Base-by-base conservation (phyloP, 805 yeast genomes). In the Starmerella bombicola region DNA sequence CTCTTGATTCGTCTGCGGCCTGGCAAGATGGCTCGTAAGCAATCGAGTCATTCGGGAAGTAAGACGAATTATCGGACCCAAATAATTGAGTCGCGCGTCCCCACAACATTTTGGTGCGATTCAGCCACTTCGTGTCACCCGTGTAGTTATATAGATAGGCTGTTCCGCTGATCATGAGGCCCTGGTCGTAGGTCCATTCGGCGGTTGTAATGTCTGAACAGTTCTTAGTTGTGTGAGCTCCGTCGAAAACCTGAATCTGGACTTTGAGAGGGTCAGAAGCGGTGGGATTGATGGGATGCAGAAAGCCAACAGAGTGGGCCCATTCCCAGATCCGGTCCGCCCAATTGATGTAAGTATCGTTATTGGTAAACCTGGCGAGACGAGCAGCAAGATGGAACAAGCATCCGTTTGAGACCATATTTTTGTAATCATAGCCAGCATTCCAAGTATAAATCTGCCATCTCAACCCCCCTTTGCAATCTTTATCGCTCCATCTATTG, bases 401-500 rank as follows among this genome's bases (percentile, higher is more conserved):
- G 37, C 86, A 81, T 21, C 93, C 96, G 60, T 83, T 86, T n/a
- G 93, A 70, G 43, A 86, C 83, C 28, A 95, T 66, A 60, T 88
- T 88, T 61, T 88, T 88, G 62, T 88, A 88, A 59, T 82, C 80
- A 59, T 85, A 88, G 47, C 97, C 98, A 5, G 83, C 70, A 59
- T 88, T 88, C 94, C 95, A 86, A 42, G 78, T 70, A 65, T 78
- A 88, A 55, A 88, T 88, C 66, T 88, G 97, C 97, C 97, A 88
- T 61, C 96, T 70, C 46, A 88, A 64, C 1, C 98, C 97, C 44
- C 98, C 97, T 33, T 68, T 71, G 64, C 98, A 88, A 41, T 66
- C 55, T 3, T 52, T 57, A 6, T 58, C 50, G 59, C 86, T 95
- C 98, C 97, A 88, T 59, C 96, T 73, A 23, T 68, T 63, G 30